Evolutionary conservation across 345 rosid species (phyloP).

Genomic region (Lagerstroemia speciosa): DNA sequence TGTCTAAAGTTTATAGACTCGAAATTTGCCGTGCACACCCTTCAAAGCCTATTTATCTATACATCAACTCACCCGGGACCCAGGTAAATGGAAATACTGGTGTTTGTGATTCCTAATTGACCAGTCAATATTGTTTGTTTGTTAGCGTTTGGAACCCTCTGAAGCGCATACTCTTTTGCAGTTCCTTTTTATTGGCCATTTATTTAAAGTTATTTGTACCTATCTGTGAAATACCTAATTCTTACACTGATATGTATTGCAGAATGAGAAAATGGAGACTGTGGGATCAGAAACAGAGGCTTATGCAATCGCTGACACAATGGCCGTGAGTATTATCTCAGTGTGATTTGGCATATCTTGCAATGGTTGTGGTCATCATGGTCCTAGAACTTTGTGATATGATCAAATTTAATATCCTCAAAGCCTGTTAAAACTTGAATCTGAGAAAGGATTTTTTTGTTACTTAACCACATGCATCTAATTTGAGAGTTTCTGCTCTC

Average conservation of each 20-base stretch:
- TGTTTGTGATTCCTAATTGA: not conserved
- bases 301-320: constrained; percentile 77
- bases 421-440: not conserved
- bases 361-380: not conserved
- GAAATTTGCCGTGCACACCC: too few species aligned
- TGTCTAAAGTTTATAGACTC: too few species aligned
- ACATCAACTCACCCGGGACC: constrained; percentile 80
- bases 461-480: not conserved
- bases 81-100: constrained; percentile 35
- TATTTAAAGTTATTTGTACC: not conserved
- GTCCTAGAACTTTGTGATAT: not conserved
- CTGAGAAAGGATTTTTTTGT: not conserved
- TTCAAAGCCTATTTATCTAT: constrained; percentile 67
- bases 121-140: not conserved
- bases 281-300: constrained; percentile 95
- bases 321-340: constrained; percentile 49
- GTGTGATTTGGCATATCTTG: not conserved
- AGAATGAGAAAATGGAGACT: constrained; percentile 79
- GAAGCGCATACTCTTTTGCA: not conserved
- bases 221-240: constrained; percentile 1
- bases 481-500: constrained; percentile 5
- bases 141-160: not conserved
- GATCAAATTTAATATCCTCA: not conserved
- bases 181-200: not conserved
- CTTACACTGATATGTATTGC: constrained; percentile 14